Conservation (phyloP, 2,329 filamentous ascomycete species). For the Cladosporium sp. region DNA sequence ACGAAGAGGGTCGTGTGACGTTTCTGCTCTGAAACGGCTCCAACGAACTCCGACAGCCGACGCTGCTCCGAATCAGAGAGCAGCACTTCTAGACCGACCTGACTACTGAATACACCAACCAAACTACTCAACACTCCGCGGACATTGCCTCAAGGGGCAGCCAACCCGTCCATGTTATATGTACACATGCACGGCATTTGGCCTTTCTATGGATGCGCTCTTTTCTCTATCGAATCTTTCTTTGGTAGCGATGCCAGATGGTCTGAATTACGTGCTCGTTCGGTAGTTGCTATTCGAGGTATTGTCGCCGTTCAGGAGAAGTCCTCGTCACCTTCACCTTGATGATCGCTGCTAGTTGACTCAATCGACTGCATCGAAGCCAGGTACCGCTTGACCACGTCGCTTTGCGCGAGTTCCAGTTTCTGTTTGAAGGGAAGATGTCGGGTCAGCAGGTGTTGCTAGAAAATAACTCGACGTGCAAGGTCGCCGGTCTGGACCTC, state of each 20-base stretch:
- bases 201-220: background rate
- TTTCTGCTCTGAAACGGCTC: too few relatives aligned
- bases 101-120: too few relatives aligned
- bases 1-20: too few relatives aligned
- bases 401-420: conserved; percentile 26
- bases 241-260: too few relatives aligned
- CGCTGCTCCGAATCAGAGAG: too few relatives aligned
- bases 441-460: background rate
- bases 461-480: conserved; percentile 1
- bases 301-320: conserved; percentile 20
- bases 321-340: conserved; percentile 18
- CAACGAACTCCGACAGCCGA: too few relatives aligned
- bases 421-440: conserved; percentile 22
- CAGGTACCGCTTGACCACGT: conserved; percentile 29
- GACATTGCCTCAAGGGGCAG: background rate
- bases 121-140: background rate
- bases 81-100: too few relatives aligned
- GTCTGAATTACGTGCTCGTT: conserved; percentile 1
- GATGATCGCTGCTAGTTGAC: conserved; percentile 11
- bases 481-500: conserved; percentile 2
- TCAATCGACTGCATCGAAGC: conserved; percentile 18
- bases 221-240: too few relatives aligned
- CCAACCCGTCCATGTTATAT: background rate
- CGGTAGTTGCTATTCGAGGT: background rate
- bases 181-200: background rate